phyloP scores from a whole-genome alignment of 202 grass and related monocot genomes.

The Saccharum hybrid region DNA sequence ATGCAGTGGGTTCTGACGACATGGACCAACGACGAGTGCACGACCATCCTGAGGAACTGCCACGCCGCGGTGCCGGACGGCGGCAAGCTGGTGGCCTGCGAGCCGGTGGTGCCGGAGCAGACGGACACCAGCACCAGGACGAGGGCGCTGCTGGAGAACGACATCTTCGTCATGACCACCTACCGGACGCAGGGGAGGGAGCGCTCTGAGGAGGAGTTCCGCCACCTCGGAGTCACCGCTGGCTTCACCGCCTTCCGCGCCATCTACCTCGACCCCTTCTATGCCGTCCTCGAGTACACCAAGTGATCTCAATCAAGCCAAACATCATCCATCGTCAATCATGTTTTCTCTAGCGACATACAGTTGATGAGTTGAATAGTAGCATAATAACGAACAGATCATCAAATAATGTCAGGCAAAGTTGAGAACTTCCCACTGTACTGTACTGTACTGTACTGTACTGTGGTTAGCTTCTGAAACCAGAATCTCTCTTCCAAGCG shows the following conservation, averaged over 20 bases:
- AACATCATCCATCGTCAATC: too few species aligned
- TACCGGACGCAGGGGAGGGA: slow-evolving; percentile 76
- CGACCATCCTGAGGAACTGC: slow-evolving; percentile 72
- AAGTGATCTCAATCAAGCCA: slow-evolving; percentile 34
- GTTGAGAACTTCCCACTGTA: not conserved
- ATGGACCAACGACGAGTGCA: slow-evolving; percentile 83
- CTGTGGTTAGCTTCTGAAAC: not conserved
- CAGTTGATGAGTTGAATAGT: not conserved
- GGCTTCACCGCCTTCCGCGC: slow-evolving; percentile 62
- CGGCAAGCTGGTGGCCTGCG: slow-evolving; percentile 83
- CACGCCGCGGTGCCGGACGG: slow-evolving; percentile 62
- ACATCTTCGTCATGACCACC: slow-evolving; percentile 94
- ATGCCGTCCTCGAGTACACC: slow-evolving; percentile 64
- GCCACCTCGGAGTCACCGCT: slow-evolving; percentile 49
- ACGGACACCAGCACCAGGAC: slow-evolving; percentile 70
- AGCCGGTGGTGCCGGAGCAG: slow-evolving; percentile 76
- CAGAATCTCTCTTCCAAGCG: not conserved
- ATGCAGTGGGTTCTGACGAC: slow-evolving; percentile 81
- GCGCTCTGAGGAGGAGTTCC: slow-evolving; percentile 79
- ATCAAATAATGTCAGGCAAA: not conserved
- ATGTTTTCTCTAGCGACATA: not conserved
- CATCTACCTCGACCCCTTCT: slow-evolving; percentile 86
- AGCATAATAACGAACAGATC: not conserved
- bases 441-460: not conserved
- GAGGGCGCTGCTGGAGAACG: slow-evolving; percentile 72